Evolutionary conservation across 495 filamentous ascomycete species (phyloP).

Genomic region (Glarea lozoyensis): DNA sequence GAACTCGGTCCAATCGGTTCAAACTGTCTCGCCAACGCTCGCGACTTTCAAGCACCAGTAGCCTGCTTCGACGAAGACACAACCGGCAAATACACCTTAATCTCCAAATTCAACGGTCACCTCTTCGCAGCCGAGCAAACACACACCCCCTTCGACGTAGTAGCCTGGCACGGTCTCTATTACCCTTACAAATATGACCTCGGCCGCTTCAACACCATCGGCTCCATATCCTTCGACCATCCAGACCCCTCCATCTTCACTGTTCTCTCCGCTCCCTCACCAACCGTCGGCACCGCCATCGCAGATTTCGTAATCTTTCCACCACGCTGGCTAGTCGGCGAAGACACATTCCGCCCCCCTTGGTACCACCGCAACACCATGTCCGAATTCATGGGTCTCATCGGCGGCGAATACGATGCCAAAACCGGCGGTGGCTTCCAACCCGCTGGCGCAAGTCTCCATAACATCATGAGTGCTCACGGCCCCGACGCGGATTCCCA

Average conservation of each 20-base stretch:
- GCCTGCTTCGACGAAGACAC: conserved; percentile 62
- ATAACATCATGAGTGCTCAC: conserved; percentile 52
- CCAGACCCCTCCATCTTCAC: conserved; percentile 77
- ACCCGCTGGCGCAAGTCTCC: conserved; percentile 46
- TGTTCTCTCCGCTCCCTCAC: conserved; percentile 62
- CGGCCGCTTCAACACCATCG: conserved; percentile 69
- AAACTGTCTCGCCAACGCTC: conserved; percentile 76
- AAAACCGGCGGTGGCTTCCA: conserved; percentile 50
- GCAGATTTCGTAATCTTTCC: conserved; percentile 83
- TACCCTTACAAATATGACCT: conserved; percentile 85
- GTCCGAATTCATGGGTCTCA: conserved; percentile 77
- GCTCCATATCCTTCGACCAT: conserved; percentile 68
- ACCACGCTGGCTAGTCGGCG: conserved; percentile 69
- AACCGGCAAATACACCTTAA: conserved; percentile 45
- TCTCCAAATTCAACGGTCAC: conserved; percentile 71
- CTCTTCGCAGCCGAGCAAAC: conserved; percentile 64
- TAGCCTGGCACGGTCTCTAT: conserved; percentile 72
- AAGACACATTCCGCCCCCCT: conserved; percentile 72
- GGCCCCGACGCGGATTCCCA: conserved; percentile 55
- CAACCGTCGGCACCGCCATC: conserved; percentile 56
- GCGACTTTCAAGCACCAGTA: conserved; percentile 81
- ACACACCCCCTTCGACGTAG: conserved; percentile 73
- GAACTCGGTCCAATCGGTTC: conserved; percentile 86
- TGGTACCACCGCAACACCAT: conserved; percentile 81
- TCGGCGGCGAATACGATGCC: conserved; percentile 53